Evolutionary conservation across 2,329 filamentous ascomycete genomes (phyloP), one percentile per base, ranked within the genome.

Genomic region (Phyllosticta capitalensis): DNA sequence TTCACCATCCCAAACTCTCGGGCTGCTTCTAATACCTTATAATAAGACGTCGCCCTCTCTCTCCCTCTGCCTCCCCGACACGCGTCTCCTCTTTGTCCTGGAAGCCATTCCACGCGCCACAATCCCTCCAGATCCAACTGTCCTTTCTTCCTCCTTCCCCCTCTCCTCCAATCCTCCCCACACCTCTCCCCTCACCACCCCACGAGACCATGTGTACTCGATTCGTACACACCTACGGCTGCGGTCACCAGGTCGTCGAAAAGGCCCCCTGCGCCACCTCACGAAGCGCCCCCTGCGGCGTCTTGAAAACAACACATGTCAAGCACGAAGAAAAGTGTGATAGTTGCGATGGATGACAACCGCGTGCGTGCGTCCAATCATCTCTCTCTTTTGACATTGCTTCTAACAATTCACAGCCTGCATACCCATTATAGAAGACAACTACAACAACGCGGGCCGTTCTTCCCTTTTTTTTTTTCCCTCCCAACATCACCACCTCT

Each of bases 291-390:
- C 67, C 67, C 50, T 78, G 75, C 69, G 67, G 67, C 57, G 72
- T 71, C 58, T 65, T 70, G 64, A 78, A 74, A 61, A 71, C 71
- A 61, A 76, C 75, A 64, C 71, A 67, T 19, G 71, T 79, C 68
- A 75, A 75, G 65, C 76, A 79, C 66, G 75, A 76, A 56, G 74
- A 76, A 63, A 78, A 76, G 64, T 79, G 77, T 63, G 72, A 75
- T 63, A 66, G 67, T 51, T 79, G 77, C 65, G 75, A 76, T 62
- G 72, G 73, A 64, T 77, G 72, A 72, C 69, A 68, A 69, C 71
- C 72, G 70, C 64, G 52, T 50, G 24, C 33, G 33, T 50, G 24
- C 33, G 33, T 51, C 51, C 38, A 24, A 19, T 14, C 26, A 24
- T 12, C 5, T 14, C 19, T 14, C 30, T 5, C 10, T 33, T 22